Evolutionary conservation across 345 rosid genomes (phyloP).

Genomic region (Salix exigua): DNA sequence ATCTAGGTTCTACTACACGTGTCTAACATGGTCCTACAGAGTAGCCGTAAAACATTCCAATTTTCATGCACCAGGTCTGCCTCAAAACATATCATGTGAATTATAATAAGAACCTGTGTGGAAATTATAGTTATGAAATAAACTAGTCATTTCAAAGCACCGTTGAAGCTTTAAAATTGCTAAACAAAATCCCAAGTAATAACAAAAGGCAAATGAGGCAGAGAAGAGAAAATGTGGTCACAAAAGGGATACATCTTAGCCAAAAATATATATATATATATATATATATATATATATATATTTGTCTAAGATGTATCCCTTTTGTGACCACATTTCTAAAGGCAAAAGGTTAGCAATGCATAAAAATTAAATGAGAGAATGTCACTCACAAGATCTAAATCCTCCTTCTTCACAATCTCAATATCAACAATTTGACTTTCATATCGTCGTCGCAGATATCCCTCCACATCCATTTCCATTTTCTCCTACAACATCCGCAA

Average conservation of each 20-base stretch:
- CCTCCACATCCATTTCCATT: constrained; percentile 86
- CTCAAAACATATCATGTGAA: not conserved
- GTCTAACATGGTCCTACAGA: not conserved
- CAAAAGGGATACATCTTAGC: not conserved
- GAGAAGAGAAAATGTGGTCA: too few species aligned
- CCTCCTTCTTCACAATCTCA: constrained; percentile 77
- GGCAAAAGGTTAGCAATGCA: not conserved
- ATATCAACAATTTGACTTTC: constrained; percentile 77
- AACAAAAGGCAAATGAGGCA: too few species aligned
- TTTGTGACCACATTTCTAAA: too few species aligned
- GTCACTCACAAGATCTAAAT: constrained; percentile 79
- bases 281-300: too few species aligned
- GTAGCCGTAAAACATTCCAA: not conserved
- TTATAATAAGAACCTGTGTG: not conserved
- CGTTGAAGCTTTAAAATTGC: too few species aligned
- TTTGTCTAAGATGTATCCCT: too few species aligned
- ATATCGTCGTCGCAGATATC: constrained; percentile 73
- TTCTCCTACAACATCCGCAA: constrained; percentile 43
- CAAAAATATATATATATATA: not conserved
- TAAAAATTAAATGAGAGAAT: not conserved
- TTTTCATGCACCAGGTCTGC: not conserved
- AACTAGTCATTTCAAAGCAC: not conserved
- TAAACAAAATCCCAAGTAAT: too few species aligned
- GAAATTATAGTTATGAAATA: not conserved
- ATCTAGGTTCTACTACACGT: too few species aligned